Percentiles rank a stretch among this genome's conserved stretches.
Evolutionary conservation across 176 grass and related monocot genomes (phyloP).

Genomic region (Oryza glaberrima): DNA sequence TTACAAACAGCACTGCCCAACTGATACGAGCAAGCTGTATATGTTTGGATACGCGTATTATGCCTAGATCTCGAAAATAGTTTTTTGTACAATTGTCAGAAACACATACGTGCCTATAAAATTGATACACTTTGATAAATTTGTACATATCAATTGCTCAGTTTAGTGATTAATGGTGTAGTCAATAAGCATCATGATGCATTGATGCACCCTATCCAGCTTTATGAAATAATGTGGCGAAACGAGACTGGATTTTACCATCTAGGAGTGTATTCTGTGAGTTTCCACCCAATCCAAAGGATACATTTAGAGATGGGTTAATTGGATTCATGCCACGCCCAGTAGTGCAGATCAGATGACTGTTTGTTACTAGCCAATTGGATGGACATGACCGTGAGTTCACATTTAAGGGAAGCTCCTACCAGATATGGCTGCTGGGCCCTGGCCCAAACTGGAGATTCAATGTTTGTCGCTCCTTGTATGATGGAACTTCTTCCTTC

Average conservation of each 20-base stretch:
- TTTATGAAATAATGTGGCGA: neutral
- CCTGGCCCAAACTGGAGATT: conserved; percentile 1
- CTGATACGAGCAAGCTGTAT: neutral
- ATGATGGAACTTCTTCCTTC: neutral
- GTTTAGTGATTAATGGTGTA: neutral
- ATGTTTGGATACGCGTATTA: neutral
- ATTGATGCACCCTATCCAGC: neutral
- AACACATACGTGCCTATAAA: conserved; percentile 23
- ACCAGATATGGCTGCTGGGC: neutral
- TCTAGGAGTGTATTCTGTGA: conserved; percentile 1
- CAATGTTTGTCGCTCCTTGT: neutral
- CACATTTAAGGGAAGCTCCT: conserved; percentile 6
- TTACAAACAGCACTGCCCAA: conserved; percentile 26
- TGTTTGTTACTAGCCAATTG: neutral
- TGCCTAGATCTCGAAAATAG: neutral
- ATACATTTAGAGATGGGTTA: neutral
- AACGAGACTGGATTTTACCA: conserved; percentile 4
- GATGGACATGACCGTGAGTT: conserved; percentile 4
- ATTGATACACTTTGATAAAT: neutral
- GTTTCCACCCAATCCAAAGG: neutral
- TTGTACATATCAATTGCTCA: conserved; percentile 6
- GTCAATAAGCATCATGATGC: neutral
- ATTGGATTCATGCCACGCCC: neutral
- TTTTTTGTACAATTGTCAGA: conserved; percentile 12
- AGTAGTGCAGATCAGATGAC: conserved; percentile 10